Percentiles rank a stretch among this genome's conserved stretches.
Evolutionary conservation across 768 basidiomycete species (phyloP).

Genomic region (Tulasnella sp.): DNA sequence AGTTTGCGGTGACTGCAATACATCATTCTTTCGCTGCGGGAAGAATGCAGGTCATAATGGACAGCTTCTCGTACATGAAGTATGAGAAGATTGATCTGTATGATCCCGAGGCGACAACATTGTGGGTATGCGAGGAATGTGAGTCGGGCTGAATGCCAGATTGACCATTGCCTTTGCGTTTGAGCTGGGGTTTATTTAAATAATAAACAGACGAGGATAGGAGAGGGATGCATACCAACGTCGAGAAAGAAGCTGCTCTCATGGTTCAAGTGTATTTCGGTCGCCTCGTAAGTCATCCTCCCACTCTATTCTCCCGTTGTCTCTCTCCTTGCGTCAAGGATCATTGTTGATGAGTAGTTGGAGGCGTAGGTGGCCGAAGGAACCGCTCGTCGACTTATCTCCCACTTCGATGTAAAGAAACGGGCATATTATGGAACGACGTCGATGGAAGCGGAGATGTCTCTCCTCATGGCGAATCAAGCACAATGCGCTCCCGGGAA

Average conservation of each 20-base stretch:
- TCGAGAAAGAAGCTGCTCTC: slow-evolving; percentile 56
- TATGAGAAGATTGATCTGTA: slow-evolving; percentile 79
- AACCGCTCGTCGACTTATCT: slow-evolving; percentile 55
- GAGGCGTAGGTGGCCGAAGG: slow-evolving; percentile 46
- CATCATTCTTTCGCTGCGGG: slow-evolving; percentile 62
- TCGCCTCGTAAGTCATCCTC: slow-evolving; percentile 56
- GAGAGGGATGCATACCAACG: slow-evolving; percentile 8
- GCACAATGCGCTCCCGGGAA: slow-evolving; percentile 84
- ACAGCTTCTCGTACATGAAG: slow-evolving; percentile 77
- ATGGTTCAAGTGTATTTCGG: slow-evolving; percentile 63
- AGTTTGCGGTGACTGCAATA: slow-evolving; percentile 63
- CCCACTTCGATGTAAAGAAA: slow-evolving; percentile 78
- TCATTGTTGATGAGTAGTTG: neutral
- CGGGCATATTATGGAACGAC: slow-evolving; percentile 89
- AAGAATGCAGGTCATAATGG: slow-evolving; percentile 56
- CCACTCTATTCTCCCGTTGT: neutral
- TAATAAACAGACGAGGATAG: slow-evolving; percentile 10
- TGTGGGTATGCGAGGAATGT: slow-evolving; percentile 80
- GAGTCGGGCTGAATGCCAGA: slow-evolving; percentile 23
- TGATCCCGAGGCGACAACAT: slow-evolving; percentile 58
- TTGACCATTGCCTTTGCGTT: too few species aligned
- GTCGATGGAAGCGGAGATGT: slow-evolving; percentile 95
- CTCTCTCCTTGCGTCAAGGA: neutral
- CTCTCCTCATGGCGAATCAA: slow-evolving; percentile 93
- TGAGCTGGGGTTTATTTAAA: too few species aligned